Conservation (phyloP, 768 basidiomycete genomes). For the Xerocomus potaroensis region DNA sequence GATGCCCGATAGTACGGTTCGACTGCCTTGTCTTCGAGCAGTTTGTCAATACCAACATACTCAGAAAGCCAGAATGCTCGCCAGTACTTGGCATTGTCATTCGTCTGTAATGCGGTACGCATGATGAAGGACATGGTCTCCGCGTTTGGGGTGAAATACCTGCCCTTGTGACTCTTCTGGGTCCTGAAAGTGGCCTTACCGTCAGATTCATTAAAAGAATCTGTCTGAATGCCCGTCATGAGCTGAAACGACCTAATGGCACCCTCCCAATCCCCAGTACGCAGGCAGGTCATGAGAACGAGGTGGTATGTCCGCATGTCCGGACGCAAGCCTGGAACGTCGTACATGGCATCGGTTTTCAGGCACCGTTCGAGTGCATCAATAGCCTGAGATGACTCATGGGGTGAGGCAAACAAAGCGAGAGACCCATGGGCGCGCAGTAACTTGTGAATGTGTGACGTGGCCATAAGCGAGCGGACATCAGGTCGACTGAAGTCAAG, state of each 20-base stretch:
- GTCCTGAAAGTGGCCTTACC: constrained; percentile 37
- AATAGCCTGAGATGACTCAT: constrained; percentile 46
- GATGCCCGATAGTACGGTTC: constrained; percentile 42
- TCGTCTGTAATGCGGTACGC: constrained; percentile 52
- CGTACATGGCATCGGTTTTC: constrained; percentile 45
- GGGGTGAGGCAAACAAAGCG: constrained; percentile 36
- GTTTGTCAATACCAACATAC: constrained; percentile 38
- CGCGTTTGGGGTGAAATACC: constrained; percentile 44
- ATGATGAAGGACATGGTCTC: constrained; percentile 55
- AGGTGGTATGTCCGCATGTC: constrained; percentile 49
- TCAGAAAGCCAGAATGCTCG: constrained; percentile 59
- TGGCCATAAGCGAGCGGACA: constrained; percentile 42
- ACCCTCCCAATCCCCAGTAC: constrained; percentile 56
- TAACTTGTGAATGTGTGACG: constrained; percentile 57
- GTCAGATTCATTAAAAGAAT: constrained; percentile 41
- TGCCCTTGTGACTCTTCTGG: constrained; percentile 40
- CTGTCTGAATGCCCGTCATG: constrained; percentile 63
- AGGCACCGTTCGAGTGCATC: constrained; percentile 69
- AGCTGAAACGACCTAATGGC: constrained; percentile 58
- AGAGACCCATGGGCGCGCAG: constrained; percentile 46
- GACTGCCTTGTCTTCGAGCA: constrained; percentile 28
- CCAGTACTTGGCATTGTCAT: constrained; percentile 47
- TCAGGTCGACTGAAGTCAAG: constrained; percentile 16
- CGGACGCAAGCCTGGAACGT: constrained; percentile 38
- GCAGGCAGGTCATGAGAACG: constrained; percentile 62